Evolutionary conservation across 139 green algal species (phyloP).

Genomic region (Volvox reticuliferus): DNA sequence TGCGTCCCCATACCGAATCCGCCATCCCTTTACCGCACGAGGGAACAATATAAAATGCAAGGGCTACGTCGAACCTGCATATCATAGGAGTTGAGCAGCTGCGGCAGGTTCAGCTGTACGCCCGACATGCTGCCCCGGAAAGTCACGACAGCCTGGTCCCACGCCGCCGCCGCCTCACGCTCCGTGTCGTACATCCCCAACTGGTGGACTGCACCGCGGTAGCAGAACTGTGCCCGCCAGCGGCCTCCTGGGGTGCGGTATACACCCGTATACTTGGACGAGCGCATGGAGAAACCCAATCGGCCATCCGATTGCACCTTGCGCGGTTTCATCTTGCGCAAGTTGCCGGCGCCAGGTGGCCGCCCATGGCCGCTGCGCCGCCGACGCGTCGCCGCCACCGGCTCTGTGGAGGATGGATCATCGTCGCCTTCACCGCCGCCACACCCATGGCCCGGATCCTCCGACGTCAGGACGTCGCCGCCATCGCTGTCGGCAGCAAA

Average conservation of each 20-base stretch:
- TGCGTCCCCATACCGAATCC: too few species aligned
- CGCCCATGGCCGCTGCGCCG: slow-evolving; percentile 41
- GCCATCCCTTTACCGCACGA: too few species aligned
- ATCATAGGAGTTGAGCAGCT: slow-evolving; percentile 47
- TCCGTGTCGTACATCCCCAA: slow-evolving; percentile 62
- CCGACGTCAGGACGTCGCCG: neutral
- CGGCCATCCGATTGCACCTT: slow-evolving; percentile 40
- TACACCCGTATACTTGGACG: slow-evolving; percentile 49
- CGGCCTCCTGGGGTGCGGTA: slow-evolving; percentile 51
- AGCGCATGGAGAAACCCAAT: slow-evolving; percentile 52
- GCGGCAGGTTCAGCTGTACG: slow-evolving; percentile 52
- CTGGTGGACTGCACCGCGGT: slow-evolving; percentile 53
- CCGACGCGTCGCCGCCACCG: neutral
- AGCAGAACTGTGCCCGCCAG: slow-evolving; percentile 59
- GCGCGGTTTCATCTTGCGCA: slow-evolving; percentile 50
- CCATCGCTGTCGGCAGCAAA: neutral
- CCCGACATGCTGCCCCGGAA: neutral
- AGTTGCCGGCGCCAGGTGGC: slow-evolving; percentile 52
- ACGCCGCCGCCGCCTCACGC: slow-evolving; percentile 41
- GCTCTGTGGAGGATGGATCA: neutral
- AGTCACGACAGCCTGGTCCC: slow-evolving; percentile 52
- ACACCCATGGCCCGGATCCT: neutral
- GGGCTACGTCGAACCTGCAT: slow-evolving; percentile 1
- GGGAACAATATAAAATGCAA: too few species aligned
- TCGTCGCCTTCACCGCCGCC: neutral